Conservation (phyloP, 2,329 filamentous ascomycete species). For the Boeremia exigua region DNA sequence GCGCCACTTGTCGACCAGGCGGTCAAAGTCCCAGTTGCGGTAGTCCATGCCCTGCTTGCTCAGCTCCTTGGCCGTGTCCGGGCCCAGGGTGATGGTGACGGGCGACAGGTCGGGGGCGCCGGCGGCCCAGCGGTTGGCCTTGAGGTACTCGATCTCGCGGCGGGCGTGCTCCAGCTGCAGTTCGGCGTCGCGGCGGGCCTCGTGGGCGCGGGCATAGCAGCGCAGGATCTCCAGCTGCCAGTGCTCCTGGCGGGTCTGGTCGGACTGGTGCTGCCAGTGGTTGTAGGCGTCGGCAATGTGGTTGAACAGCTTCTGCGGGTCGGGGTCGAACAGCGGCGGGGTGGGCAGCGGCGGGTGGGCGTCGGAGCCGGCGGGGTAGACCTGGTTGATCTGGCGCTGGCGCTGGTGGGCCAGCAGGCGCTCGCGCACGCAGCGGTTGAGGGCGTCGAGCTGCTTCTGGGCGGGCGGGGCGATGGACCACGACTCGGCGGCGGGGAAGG, state of each 20-base stretch:
- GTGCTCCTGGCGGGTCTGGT: slow-evolving; percentile 50
- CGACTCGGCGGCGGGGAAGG: slow-evolving; percentile 76
- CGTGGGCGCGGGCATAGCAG: slow-evolving; percentile 51
- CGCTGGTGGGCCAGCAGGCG: slow-evolving; percentile 60
- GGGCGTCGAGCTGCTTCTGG: slow-evolving; percentile 73
- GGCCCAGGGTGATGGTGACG: slow-evolving; percentile 46
- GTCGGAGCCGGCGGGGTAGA: slow-evolving; percentile 39
- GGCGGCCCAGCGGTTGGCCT: slow-evolving; percentile 36
- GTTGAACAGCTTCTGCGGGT: slow-evolving; percentile 73
- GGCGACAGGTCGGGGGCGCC: slow-evolving; percentile 38
- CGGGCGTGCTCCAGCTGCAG: slow-evolving; percentile 49
- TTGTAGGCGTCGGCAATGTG: slow-evolving; percentile 80
- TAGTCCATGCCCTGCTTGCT: slow-evolving; percentile 46
- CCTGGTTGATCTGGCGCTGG: slow-evolving; percentile 44
- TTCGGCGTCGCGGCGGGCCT: slow-evolving; percentile 46
- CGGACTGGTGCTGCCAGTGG: slow-evolving; percentile 73
- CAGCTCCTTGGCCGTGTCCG: slow-evolving; percentile 49
- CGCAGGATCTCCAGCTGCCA: slow-evolving; percentile 57
- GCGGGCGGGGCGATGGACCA: slow-evolving; percentile 82
- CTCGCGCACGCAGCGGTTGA: slow-evolving; percentile 70
- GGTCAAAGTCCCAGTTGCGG: slow-evolving; percentile 51
- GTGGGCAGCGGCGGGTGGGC: slow-evolving; percentile 46
- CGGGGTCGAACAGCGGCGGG: slow-evolving; percentile 56
- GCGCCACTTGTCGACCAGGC: slow-evolving; percentile 50
- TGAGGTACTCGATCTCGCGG: slow-evolving; percentile 52